Evolutionary conservation across 2,329 filamentous ascomycete genomes (phyloP).

Genomic region (Calonectria henricotiae): DNA sequence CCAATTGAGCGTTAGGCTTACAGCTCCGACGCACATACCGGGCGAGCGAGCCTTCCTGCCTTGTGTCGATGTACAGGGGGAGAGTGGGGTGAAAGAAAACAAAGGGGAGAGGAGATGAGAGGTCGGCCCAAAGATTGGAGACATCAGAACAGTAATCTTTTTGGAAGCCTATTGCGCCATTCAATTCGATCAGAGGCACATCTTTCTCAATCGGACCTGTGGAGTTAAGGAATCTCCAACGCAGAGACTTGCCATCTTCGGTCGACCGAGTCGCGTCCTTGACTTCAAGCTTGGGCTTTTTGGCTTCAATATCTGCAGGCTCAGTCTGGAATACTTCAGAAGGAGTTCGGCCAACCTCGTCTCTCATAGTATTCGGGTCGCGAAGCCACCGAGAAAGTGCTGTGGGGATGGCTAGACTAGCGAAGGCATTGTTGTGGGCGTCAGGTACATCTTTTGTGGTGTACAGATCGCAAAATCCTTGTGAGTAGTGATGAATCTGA

Average conservation of each 20-base stretch:
- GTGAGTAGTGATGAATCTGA: slow-evolving; percentile 79
- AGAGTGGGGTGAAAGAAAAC: slow-evolving; percentile 91
- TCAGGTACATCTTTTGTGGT: slow-evolving; percentile 74
- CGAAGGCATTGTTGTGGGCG: slow-evolving; percentile 83
- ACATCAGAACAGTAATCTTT: slow-evolving; percentile 79
- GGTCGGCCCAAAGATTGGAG: slow-evolving; percentile 78
- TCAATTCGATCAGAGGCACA: slow-evolving; percentile 78
- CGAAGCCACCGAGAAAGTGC: slow-evolving; percentile 85
- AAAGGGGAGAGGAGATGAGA: slow-evolving; percentile 79
- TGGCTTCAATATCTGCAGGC: slow-evolving; percentile 62
- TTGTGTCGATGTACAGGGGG: slow-evolving; percentile 93
- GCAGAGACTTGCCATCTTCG: slow-evolving; percentile 64
- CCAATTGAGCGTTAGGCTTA: slow-evolving; percentile 88
- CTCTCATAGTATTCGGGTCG: slow-evolving; percentile 78
- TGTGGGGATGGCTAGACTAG: slow-evolving; percentile 82
- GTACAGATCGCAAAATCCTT: slow-evolving; percentile 83
- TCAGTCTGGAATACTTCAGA: slow-evolving; percentile 79
- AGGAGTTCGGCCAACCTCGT: slow-evolving; percentile 77
- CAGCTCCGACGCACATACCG: slow-evolving; percentile 96
- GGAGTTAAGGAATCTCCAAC: slow-evolving; percentile 79
- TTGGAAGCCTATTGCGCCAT: slow-evolving; percentile 82
- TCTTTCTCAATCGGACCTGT: slow-evolving; percentile 71
- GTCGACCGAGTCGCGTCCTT: slow-evolving; percentile 64
- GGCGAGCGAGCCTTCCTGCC: slow-evolving; percentile 87
- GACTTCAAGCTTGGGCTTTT: slow-evolving; percentile 64